Evolutionary conservation across 2,329 filamentous ascomycete genomes (phyloP), one percentile per base, ranked within the genome.

Genomic region (Cytospora chrysosperma): DNA sequence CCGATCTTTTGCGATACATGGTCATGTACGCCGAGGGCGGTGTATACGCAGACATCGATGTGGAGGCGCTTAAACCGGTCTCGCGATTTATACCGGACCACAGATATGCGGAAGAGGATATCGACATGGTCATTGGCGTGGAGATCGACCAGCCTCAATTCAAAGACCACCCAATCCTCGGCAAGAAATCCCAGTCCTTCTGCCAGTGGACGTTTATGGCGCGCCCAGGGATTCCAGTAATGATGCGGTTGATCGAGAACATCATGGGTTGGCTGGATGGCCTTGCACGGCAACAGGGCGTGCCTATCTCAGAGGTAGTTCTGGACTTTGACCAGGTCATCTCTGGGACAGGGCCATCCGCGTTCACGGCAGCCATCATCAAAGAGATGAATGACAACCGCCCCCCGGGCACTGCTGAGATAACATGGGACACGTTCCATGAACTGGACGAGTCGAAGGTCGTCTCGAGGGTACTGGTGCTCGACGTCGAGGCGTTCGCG

Each of bases 141-240:
- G 88, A 91, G 72, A 88, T 91, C 63, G 88, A 91, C 70, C 83
- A 90, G 73, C 88, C 88, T 0, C 81, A 85, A 10, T 90, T 85
- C 75, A 77, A 75, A 21, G 75, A 85, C 56, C 88, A 91, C 71
- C 81, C 85, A 1, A 86, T 91, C 34, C 78, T 91, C 0, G 88
- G 88, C 17, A 81, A 81, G 56, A 91, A 91, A 74, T 90, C 85
- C 43, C 79, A 81, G 68, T 91, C 88, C 0, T 91, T 91, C 72
- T 91, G 88, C 72, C 88, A 91, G 70, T 91, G 88, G 88, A 91
- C 88, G 0, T 89, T 91, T 70, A 88, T 89, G 77, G 84, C 84
- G 69, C 89, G 90, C 71, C 87, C 88, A 0, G 78, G 80, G 21
- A 81, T 87, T 28, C 86, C 87, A 1, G 86, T 91, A 62, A 90